Percentiles rank a stretch among this genome's conserved stretches.
These are phyloP conservation scores for Citropsis articulata DNA, from an alignment of 345 rosid genomes.

Conservation along the genomic window DNA sequence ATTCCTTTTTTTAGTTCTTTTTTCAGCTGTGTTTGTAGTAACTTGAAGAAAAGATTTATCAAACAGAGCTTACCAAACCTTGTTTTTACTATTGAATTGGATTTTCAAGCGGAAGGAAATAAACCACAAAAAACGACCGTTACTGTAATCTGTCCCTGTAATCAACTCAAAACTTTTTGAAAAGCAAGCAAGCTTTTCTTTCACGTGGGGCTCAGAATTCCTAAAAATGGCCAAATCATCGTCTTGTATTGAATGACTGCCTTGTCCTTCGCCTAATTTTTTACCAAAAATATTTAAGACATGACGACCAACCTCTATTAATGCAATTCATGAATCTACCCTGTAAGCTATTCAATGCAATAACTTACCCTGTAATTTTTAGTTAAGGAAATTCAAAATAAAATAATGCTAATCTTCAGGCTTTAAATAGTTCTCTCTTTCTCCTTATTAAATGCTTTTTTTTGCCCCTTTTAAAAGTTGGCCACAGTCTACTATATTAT, in stretches of 20 bases:
- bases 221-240: conserved; percentile 17
- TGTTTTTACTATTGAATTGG: background rate
- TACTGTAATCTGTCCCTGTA: conserved; percentile 28
- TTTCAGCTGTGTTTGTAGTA: background rate
- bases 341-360: background rate
- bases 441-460: no score
- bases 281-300: background rate
- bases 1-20: background rate
- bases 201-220: conserved; percentile 24
- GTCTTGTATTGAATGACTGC: background rate
- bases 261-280: conserved; percentile 4
- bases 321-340: conserved; percentile 6
- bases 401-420: background rate
- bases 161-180: conserved; percentile 22
- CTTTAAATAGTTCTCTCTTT: no score
- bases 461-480: no score
- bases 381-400: background rate
- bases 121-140: conserved; percentile 31
- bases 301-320: background rate
- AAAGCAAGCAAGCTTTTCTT: conserved; percentile 30
- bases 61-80: background rate
- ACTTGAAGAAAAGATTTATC: conserved; percentile 4
- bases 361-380: background rate
- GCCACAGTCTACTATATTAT: no score
- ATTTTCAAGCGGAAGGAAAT: background rate